phyloP scores from a whole-genome alignment of 495 filamentous ascomycete genomes.

The Penicillium waksmanii region DNA sequence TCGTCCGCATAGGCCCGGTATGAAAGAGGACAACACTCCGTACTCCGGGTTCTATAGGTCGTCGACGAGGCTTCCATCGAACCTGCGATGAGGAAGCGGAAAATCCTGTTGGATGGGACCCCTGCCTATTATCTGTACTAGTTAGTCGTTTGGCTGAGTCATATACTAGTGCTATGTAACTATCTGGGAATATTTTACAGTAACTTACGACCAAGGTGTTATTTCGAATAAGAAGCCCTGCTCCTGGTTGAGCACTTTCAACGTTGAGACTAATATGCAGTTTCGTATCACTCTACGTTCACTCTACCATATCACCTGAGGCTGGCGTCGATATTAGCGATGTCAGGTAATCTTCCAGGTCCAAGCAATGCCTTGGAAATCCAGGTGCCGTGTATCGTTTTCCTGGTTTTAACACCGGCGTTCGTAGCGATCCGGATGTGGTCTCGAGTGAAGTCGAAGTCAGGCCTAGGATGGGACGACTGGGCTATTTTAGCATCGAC shows the following conservation, averaged over 20 bases:
- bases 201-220: not conserved
- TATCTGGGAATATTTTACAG: not conserved
- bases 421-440: constrained; percentile 9
- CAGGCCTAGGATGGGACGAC: constrained; percentile 4
- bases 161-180: not conserved
- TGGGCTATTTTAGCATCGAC: constrained; percentile 10
- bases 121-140: not conserved
- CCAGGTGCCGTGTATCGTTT: constrained; percentile 8
- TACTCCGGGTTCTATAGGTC: not conserved
- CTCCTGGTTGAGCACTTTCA: not conserved
- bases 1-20: not conserved
- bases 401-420: constrained; percentile 5
- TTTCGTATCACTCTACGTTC: not conserved
- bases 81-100: not conserved
- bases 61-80: not conserved
- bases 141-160: not conserved
- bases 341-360: constrained; percentile 7
- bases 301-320: not conserved
- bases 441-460: constrained; percentile 10
- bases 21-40: not conserved
- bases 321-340: not conserved
- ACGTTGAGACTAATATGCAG: not conserved
- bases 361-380: constrained; percentile 12
- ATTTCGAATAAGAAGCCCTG: not conserved
- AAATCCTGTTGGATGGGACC: not conserved